Evolutionary conservation across 2,329 filamentous ascomycete genomes (phyloP), one percentile per base, ranked within the genome.

Genomic region (Aspergillus sp.): DNA sequence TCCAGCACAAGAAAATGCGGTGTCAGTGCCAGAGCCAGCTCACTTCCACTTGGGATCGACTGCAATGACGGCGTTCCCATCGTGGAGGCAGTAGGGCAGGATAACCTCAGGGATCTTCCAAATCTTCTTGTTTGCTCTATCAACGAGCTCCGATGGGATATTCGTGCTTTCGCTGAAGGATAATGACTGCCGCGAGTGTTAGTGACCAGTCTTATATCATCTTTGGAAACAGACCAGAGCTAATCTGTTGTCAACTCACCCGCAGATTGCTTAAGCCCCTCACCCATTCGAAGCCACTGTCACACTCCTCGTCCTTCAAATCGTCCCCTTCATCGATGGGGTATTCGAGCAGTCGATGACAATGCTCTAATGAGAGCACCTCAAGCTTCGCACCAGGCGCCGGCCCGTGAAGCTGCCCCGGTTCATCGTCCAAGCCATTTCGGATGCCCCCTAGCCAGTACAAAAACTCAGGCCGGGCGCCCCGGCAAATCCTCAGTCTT

Each of bases 401-500:
- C 21, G 45, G 19, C 12, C 44, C 37, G 17, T 50, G 44, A 2
- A 58, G 23, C 5, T 56, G 44, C 7, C 27, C 27, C 27, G 8
- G 50, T 21, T 6, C 45, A 11, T 60, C 57, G 2, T 66, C 61
- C 4, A 54, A 19, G 7, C 62, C 63, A 39, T 57, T 48, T 4
- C 57, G 53, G 14, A 66, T 48, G 6, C 67, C 68, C 2, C 72
- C 72, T 1, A 75, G 56, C 71, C 72, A 74, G 35, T 70, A 54
- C 44, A 75, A 58, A 54, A 75, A 74, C n/a, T 70, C 69, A 0
- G 62, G 65, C 24, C 72, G 68, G 0, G 66, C 72, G 6, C 71
- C 73, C 5, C 66, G 62, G 35, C 73, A 73, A 33, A 70, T 73
- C 37, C 66, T 66, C 27, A 75, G 52, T 45, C 68, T 68, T 52